Evolutionary conservation across 495 filamentous ascomycete species (phyloP), one percentile per base, ranked within the genome.

Genomic region (Aspergillus nidulans): DNA sequence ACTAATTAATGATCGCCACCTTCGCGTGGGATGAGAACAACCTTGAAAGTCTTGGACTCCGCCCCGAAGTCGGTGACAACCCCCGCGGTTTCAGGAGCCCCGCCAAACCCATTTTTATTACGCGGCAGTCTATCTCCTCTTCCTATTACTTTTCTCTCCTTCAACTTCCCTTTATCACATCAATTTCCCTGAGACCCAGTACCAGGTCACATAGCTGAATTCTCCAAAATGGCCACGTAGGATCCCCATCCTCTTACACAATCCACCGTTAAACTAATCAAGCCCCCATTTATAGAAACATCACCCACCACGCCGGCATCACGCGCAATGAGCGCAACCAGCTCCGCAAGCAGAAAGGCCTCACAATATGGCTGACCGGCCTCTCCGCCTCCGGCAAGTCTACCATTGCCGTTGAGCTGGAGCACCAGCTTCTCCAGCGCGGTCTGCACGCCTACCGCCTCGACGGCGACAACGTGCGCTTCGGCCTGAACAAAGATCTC

Each of bases 401-500:
- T 41, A 98, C 94, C 16, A 86, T 97, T 26, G 94, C 94, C 53
- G 94, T 90, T 16, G 94, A 94, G 18, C 88, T 97, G 16, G 94
- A 98, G 76, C 91, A 95, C 73, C 89, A 95, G 69, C 85, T 98
- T 15, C 84, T 98, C 47, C 61, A 71, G 59, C 90, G 94, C 65
- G 85, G 85, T 15, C 71, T 95, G 13, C 77, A 86, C 55, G 89
- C 91, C 51, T 98, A 98, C 78, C 84, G 95, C 1, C 85, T 98
- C 16, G 94, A 98, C 72, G 94, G 94, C 63, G 94, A 98, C 81
- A 98, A 98, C 77, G 85, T 98, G 64, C 92, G 94, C 54, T 97
- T 97, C 79, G 95, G 94, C 2, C 78, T 98, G 61, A 98, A 98
- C 80, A 91, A 91, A 70, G 92, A 98, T 77, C 81, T 97, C 28